These are phyloP conservation scores for Hymenotorrendiella dingleyae DNA, from an alignment of 2,329 filamentous ascomycete species.

Conservation along the genomic window DNA sequence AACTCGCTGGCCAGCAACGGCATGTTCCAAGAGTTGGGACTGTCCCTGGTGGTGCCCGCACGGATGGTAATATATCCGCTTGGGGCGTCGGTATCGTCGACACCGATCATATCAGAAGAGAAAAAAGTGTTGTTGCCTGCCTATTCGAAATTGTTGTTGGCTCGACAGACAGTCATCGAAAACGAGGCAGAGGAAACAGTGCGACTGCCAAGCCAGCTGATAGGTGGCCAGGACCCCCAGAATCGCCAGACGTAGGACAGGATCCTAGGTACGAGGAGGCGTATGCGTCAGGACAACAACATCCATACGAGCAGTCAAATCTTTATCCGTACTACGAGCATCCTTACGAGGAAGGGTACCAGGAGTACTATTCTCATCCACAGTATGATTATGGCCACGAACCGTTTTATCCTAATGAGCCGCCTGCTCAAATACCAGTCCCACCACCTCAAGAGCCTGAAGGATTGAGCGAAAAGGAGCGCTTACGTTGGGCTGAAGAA, in stretches of 20 bases:
- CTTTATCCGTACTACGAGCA: slow-evolving; percentile 31
- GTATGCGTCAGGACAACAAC: slow-evolving; percentile 1
- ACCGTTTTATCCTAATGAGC: slow-evolving; percentile 33
- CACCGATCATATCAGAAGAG: slow-evolving; percentile 76
- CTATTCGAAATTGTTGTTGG: slow-evolving; percentile 84
- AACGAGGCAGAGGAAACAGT: slow-evolving; percentile 23
- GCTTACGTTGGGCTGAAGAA: slow-evolving; percentile 69
- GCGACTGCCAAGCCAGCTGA: slow-evolving; percentile 13
- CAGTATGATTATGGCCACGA: slow-evolving; percentile 27
- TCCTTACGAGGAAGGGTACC: slow-evolving; percentile 25
- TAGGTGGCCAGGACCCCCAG: slow-evolving; percentile 14
- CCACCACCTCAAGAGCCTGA: slow-evolving; percentile 59
- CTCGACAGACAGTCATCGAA: slow-evolving; percentile 63
- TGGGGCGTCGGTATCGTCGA: slow-evolving; percentile 72
- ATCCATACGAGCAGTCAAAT: slow-evolving; percentile 11
- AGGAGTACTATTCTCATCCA: slow-evolving; percentile 16
- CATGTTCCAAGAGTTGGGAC: slow-evolving; percentile 24
- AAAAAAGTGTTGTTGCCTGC: slow-evolving; percentile 87
- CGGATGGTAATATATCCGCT: slow-evolving; percentile 41
- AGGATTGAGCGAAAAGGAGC: slow-evolving; percentile 73
- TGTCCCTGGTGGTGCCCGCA: slow-evolving; percentile 12
- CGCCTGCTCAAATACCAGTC: slow-evolving; percentile 41
- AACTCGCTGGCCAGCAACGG: slow-evolving; percentile 61
- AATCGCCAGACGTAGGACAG: slow-evolving; percentile 12
- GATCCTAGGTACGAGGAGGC: slow-evolving; percentile 21